These are phyloP conservation scores for Saccharomycopsis selenospora DNA, from an alignment of 805 yeast species.

Conservation along the genomic window DNA sequence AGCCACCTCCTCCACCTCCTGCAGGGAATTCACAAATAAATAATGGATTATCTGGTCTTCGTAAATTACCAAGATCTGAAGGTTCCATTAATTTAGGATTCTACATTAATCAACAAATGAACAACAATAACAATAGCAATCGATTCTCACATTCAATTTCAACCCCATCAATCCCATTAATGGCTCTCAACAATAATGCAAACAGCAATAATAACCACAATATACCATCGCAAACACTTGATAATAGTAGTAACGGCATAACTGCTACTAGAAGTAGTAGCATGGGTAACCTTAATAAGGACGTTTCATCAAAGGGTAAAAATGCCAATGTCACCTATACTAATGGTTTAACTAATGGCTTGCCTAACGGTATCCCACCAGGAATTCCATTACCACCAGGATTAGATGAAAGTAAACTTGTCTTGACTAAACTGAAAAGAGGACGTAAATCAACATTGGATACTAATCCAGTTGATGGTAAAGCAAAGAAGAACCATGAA, in stretches of 20 bases:
- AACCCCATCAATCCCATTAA: neutral
- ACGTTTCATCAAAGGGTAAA: neutral
- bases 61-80: neutral
- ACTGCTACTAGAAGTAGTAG: neutral
- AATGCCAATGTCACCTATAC: neutral
- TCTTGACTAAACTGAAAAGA: conserved; percentile 16
- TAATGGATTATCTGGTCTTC: neutral
- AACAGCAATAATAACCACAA: too few species aligned
- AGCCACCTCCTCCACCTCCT: neutral
- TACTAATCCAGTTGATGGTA: conserved; percentile 19
- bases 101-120: neutral
- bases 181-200: neutral
- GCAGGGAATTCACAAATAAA: neutral
- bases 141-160: neutral
- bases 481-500: conserved; percentile 46
- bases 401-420: conserved; percentile 16
- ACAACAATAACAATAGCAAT: neutral
- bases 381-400: conserved; percentile 16
- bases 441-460: conserved; percentile 13
- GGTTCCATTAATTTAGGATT: neutral
- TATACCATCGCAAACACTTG: neutral
- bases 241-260: neutral
- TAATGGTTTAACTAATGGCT: neutral
- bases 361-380: neutral
- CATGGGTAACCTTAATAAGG: neutral